These are phyloP conservation scores for Xylaria arbuscula DNA, from an alignment of 2,329 filamentous ascomycete genomes.

Conservation along the genomic window DNA sequence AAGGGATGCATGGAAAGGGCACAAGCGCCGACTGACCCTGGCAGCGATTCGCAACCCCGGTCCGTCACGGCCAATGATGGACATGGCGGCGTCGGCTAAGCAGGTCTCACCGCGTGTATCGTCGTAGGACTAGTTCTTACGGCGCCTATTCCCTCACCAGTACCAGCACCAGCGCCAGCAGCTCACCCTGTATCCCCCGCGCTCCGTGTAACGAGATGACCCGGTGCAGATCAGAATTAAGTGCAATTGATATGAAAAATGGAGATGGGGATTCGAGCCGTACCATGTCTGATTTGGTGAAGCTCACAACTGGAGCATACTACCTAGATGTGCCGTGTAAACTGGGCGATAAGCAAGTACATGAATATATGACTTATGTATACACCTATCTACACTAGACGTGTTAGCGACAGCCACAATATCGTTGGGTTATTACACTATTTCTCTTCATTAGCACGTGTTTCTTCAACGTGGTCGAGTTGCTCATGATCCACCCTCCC, in stretches of 20 bases:
- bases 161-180: background rate
- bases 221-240: slow-evolving; percentile 11
- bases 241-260: too few species aligned
- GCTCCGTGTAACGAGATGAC: slow-evolving; percentile 13
- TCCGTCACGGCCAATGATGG: slow-evolving; percentile 43
- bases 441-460: background rate
- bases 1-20: slow-evolving; percentile 47
- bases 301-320: background rate
- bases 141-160: slow-evolving; percentile 45
- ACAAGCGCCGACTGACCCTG: slow-evolving; percentile 53
- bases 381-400: too few species aligned
- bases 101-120: slow-evolving; percentile 41
- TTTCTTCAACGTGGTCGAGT: background rate
- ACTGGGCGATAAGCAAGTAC: background rate
- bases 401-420: background rate
- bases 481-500: background rate
- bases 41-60: slow-evolving; percentile 43
- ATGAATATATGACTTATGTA: background rate
- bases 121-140: slow-evolving; percentile 39
- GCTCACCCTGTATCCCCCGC: slow-evolving; percentile 23
- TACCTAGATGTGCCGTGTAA: background rate
- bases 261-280: background rate
- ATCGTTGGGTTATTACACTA: background rate
- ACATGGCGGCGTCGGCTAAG: slow-evolving; percentile 46
- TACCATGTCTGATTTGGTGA: background rate